Evolutionary conservation across 257 asterid species (phyloP), one percentile per base, ranked within the genome.

Genomic region (Verbascum thapsus): DNA sequence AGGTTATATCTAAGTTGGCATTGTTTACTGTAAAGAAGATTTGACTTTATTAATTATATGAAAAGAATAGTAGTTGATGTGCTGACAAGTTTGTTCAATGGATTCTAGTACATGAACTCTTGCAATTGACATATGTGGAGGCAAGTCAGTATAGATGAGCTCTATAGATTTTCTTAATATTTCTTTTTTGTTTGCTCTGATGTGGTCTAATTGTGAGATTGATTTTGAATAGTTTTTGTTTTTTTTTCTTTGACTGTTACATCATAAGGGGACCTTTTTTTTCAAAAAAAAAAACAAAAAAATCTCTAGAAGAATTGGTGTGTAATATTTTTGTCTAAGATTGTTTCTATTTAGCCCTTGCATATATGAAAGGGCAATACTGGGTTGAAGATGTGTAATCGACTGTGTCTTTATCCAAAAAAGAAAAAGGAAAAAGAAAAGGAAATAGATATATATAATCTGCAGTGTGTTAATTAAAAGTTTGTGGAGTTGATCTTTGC

Each of bases 271-370:
- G n/a, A n/a, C n/a, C n/a, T n/a, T n/a, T n/a, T n/a, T n/a, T n/a
- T n/a, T n/a, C n/a, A n/a, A n/a, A n/a, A n/a, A n/a, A n/a, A n/a
- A n/a, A n/a, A n/a, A n/a, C n/a, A n/a, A n/a, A n/a, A n/a, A n/a
- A n/a, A n/a, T n/a, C n/a, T n/a, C n/a, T n/a, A n/a, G n/a, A n/a
- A n/a, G n/a, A n/a, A n/a, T n/a, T n/a, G n/a, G n/a, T n/a, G n/a
- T n/a, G n/a, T n/a, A n/a, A n/a, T n/a, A n/a, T n/a, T n/a, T n/a
- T n/a, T n/a, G n/a, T n/a, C n/a, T n/a, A n/a, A n/a, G n/a, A n/a
- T n/a, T n/a, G n/a, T 37, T 56, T 58, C 48, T 43, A 10, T 6
- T 22, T 58, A 16, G 66, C 79, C 66, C 62, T 61, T 69, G 61
- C 23, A 18, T 11, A 5, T 64, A 18, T 63, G 66, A 66, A 73